Evolutionary conservation across 768 basidiomycete genomes (phyloP), one percentile per base, ranked within the genome.

Genomic region (Piloderma croceum): DNA sequence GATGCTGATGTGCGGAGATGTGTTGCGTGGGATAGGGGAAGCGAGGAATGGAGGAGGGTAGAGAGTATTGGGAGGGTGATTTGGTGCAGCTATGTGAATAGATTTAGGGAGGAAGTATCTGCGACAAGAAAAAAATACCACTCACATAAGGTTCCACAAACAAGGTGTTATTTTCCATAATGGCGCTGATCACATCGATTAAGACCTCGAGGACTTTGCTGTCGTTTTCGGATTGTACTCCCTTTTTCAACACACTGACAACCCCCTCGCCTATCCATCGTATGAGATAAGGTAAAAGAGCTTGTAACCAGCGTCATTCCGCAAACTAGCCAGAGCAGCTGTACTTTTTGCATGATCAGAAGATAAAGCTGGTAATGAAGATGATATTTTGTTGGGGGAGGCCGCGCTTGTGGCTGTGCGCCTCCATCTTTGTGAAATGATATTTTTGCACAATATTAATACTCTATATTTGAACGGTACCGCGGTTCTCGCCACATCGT

Each of bases 101-200:
- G 12, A 41, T 34, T 24, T 31, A 40, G 20, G 29, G n/a, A 31
- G n/a, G n/a, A n/a, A n/a, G n/a, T n/a, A n/a, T n/a, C n/a, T 33
- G 3, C 11, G 5, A 24, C n/a, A 36, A 24, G 19, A 29, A n/a
- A 4, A 7, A 7, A 34, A 21, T n/a, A 7, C 18, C 21, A 73
- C 89, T 57, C 54, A 96, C 92, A 57, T 96, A 98, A 32, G 94
- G 96, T 61, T 99, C 96, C 18, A 97, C 79, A 57, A 97, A 97
- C 5, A 99, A 68, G 0, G 87, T 85, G 22, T 74, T 68, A 60
- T 98, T 99, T 40, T 87, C 84, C 36, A 96, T 64, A 11, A 97
- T 69, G 2, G 91, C 88, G 43, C 82, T 74, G 31, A 91, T 79
- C 13, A 90, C 88, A 46, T 91, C 89, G 45, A 98, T 64, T 45